A percentile compares a stretch with the other conserved stretches of the same genome.
Evolutionary conservation across 257 asterid genomes (phyloP).

Genomic region (Anisodus tanguticus): DNA sequence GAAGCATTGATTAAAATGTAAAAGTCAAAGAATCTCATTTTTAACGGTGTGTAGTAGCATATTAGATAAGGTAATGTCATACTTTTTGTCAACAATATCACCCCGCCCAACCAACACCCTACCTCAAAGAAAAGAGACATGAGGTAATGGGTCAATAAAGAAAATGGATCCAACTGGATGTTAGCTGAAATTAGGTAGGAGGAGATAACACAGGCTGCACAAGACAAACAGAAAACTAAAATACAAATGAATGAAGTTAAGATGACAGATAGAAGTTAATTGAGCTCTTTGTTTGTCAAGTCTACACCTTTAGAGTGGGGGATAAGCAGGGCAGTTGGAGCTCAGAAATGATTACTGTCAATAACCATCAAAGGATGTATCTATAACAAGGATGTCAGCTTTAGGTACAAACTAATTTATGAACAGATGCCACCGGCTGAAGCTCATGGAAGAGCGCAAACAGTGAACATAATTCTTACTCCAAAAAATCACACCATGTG

Average conservation of each 20-base stretch:
- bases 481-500: neutral
- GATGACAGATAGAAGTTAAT: neutral
- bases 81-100: neutral
- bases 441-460: neutral
- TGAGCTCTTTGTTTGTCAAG: neutral
- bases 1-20: neutral
- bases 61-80: neutral
- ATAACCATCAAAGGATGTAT: neutral
- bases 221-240: neutral
- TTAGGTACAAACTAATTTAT: constrained; percentile 10
- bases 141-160: constrained; percentile 2
- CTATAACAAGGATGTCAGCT: neutral
- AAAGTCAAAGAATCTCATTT: neutral
- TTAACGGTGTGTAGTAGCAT: neutral
- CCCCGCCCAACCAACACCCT: neutral
- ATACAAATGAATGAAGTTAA: neutral
- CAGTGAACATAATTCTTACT: neutral
- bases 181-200: constrained; percentile 15
- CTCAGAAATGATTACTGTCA: neutral
- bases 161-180: neutral
- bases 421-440: constrained; percentile 6
- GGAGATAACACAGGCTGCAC: neutral
- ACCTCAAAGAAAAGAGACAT: constrained; percentile 3
- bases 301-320: constrained; percentile 18
- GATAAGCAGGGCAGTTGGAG: constrained; percentile 1